A percentile compares a stretch with the other conserved stretches of the same genome.
Evolutionary conservation across 2,329 filamentous ascomycete species (phyloP).

Genomic region (Myriosclerotinia scirpicola): DNA sequence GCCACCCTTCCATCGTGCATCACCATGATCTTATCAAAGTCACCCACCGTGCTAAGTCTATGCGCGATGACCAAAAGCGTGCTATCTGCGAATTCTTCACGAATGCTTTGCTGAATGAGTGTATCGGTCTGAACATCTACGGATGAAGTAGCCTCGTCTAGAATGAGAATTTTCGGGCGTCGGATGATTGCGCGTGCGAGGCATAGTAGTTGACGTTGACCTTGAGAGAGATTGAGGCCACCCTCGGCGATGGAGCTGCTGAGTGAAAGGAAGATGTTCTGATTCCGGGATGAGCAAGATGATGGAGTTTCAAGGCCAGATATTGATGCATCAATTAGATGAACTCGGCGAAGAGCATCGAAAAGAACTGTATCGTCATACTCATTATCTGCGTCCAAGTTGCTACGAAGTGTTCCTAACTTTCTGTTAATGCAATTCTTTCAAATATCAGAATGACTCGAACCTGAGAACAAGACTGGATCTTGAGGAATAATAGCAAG

Average conservation of each 20-base stretch:
- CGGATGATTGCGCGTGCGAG: conserved; percentile 85
- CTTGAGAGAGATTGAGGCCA: conserved; percentile 58
- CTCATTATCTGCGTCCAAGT: conserved; percentile 29
- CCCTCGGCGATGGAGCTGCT: conserved; percentile 65
- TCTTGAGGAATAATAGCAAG: conserved; percentile 47
- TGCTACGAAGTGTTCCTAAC: conserved; percentile 45
- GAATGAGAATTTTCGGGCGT: conserved; percentile 83
- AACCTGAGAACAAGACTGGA: conserved; percentile 78
- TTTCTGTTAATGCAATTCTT: conserved; percentile 59
- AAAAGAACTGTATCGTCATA: conserved; percentile 62
- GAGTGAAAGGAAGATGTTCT: conserved; percentile 45
- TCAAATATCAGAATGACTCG: background rate
- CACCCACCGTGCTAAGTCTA: conserved; percentile 70
- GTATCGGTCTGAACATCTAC: conserved; percentile 73
- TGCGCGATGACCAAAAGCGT: conserved; percentile 74
- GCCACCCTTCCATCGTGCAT: conserved; percentile 64
- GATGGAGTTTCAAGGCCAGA: conserved; percentile 18
- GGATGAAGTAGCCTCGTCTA: conserved; percentile 83
- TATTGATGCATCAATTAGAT: conserved; percentile 59
- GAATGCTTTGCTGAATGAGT: conserved; percentile 71
- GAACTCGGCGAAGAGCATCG: conserved; percentile 77
- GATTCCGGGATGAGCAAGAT: conserved; percentile 23
- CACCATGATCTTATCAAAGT: conserved; percentile 72
- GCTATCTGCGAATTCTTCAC: conserved; percentile 65
- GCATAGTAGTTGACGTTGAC: conserved; percentile 81